These are phyloP conservation scores for Boletus coccyginus DNA, from an alignment of 768 basidiomycete species.

Conservation along the genomic window DNA sequence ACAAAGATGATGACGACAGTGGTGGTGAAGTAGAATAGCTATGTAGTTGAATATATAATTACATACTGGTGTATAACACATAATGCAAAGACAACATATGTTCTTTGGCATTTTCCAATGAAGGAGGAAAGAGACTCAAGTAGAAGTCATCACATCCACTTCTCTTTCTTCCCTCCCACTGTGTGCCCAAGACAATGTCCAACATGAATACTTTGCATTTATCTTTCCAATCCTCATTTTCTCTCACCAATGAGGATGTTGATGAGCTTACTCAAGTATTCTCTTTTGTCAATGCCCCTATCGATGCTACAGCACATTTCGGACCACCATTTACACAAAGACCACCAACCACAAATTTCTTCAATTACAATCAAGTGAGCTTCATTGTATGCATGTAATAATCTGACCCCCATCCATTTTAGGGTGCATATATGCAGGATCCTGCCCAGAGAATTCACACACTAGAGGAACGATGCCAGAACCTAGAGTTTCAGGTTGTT, in stretches of 20 bases:
- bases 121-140: too few relatives aligned
- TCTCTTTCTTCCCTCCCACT: too few relatives aligned
- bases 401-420: not conserved
- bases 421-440: slow-evolving; percentile 5
- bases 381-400: not conserved
- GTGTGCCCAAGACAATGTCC: too few relatives aligned
- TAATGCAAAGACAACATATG: too few relatives aligned
- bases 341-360: not conserved
- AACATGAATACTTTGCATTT: not conserved
- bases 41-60: too few relatives aligned
- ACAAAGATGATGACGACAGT: not conserved
- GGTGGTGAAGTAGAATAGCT: not conserved
- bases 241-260: not conserved
- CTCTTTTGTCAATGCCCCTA: not conserved
- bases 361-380: not conserved
- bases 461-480: not conserved
- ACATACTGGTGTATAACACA: too few relatives aligned
- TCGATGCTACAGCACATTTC: not conserved
- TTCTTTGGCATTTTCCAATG: too few relatives aligned
- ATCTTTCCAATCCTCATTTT: not conserved
- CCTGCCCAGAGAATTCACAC: not conserved
- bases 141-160: too few relatives aligned
- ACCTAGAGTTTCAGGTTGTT: not conserved
- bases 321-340: not conserved
- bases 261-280: not conserved